Percentiles rank a stretch among this genome's conserved stretches.
Conservation (phyloP, 192 early-diverging fungal genomes). For the Gigaspora rosea region DNA sequence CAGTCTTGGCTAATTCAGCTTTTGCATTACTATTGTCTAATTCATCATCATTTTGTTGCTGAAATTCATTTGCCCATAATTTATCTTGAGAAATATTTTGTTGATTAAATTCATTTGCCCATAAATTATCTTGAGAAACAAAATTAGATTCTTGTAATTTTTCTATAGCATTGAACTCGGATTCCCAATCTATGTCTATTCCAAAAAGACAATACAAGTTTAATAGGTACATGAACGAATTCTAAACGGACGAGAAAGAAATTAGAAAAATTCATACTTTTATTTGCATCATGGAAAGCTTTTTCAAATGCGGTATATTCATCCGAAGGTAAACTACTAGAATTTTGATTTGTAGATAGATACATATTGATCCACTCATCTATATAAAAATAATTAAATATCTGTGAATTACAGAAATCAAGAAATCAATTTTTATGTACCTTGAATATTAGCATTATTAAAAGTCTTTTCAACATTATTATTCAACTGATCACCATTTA, state of each 20-base stretch:
- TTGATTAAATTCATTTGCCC: constrained; percentile 57
- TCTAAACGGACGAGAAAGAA: not conserved
- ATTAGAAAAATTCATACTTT: constrained; percentile 35
- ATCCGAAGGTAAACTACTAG: constrained; percentile 37
- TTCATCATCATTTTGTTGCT: constrained; percentile 45
- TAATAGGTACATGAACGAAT: not conserved
- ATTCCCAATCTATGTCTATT: constrained; percentile 51
- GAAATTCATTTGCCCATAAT: constrained; percentile 59
- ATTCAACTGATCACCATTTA: constrained; percentile 38
- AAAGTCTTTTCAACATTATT: constrained; percentile 45
- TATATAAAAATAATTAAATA: constrained; percentile 17
- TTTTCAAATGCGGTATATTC: constrained; percentile 70
- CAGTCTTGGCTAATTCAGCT: constrained; percentile 79
- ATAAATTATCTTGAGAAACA: constrained; percentile 48
- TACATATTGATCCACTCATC: constrained; percentile 53
- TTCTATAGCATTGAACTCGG: constrained; percentile 51
- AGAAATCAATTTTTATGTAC: not conserved
- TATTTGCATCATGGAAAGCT: constrained; percentile 65
- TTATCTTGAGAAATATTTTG: constrained; percentile 52
- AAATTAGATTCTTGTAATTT: not conserved
- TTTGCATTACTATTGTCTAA: constrained; percentile 45
- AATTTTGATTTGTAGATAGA: constrained; percentile 36
- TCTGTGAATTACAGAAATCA: not conserved
- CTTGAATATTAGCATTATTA: constrained; percentile 17
- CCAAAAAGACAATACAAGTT: not conserved